Conservation (phyloP, 1,284 basidiomycete genomes). For the Grifola frondosa region DNA sequence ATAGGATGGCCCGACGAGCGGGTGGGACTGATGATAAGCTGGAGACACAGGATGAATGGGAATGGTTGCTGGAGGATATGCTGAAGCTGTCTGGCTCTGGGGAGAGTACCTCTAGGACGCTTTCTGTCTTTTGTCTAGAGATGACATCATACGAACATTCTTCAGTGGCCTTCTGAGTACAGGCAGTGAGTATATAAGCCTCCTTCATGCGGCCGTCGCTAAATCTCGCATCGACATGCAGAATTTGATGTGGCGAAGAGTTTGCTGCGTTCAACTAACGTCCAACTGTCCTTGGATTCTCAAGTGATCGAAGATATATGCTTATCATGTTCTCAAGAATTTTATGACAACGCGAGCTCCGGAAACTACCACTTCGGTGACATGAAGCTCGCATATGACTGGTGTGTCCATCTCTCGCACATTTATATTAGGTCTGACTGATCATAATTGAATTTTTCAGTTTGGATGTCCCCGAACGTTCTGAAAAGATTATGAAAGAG, state of each 20-base stretch:
- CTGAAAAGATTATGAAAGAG: slow-evolving; percentile 65
- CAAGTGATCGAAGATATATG: slow-evolving; percentile 74
- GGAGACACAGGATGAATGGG: slow-evolving; percentile 75
- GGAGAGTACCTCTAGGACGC: slow-evolving; percentile 64
- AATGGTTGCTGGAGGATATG: slow-evolving; percentile 87
- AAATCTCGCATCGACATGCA: slow-evolving; percentile 34
- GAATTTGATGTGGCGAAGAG: slow-evolving; percentile 78
- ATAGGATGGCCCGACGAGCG: slow-evolving; percentile 77
- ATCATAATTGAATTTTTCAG: slow-evolving; percentile 40
- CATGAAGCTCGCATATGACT: slow-evolving; percentile 94
- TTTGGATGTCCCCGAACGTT: slow-evolving; percentile 67
- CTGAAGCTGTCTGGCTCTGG: slow-evolving; percentile 70
- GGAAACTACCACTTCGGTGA: slow-evolving; percentile 91
- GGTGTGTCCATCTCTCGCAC: slow-evolving; percentile 50
- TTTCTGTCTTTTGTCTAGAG: slow-evolving; percentile 70
- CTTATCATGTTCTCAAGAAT: slow-evolving; percentile 77
- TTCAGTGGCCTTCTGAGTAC: slow-evolving; percentile 81
- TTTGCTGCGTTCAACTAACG: slow-evolving; percentile 57
- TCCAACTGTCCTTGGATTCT: slow-evolving; percentile 51
- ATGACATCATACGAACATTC: slow-evolving; percentile 79
- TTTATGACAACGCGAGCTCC: slow-evolving; percentile 90
- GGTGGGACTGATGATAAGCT: slow-evolving; percentile 56
- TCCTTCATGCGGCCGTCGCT: too few relatives aligned
- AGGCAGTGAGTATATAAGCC: slow-evolving; percentile 70
- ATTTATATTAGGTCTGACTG: slow-evolving; percentile 10